Evolutionary conservation across 73 alveolate genomes (phyloP), one percentile per base, ranked within the genome.

Genomic region (Urostyla sp.): DNA sequence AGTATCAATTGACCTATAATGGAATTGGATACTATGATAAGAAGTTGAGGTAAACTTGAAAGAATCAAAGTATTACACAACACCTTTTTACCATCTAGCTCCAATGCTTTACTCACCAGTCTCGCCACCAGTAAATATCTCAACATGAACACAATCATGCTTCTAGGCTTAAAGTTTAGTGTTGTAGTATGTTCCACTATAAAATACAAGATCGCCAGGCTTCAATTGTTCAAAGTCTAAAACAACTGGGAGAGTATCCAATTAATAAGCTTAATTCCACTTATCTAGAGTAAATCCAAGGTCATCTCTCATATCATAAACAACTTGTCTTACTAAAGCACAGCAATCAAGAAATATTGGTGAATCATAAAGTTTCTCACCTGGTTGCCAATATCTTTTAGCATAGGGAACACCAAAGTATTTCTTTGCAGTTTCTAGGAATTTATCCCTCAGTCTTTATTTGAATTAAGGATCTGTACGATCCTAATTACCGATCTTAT

Each of bases 121-220:
- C 34, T 30, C 54, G 37, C 94, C 97, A 0, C 98, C 98, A 0
- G 92, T 78, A 34, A 86, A 90, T 58, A 93, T 89, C 81, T 93
- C 98, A 58, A 93, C 96, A 87, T 93, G 98, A 32, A 87, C 95
- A 90, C 90, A 87, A 81, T 93, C 84, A 72, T 93, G 98, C 46
- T 85, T 86, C 58, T 86, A 87, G 50, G 60, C 80, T 67, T 80
- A 82, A 16, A 74, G 86, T 51, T 87, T 93, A 37, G 80, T 73
- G 1, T 88, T 91, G 82, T 84, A 77, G 83, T 93, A 90, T 26
- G 51, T 85, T 1, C 94, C 96, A 0, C 95, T 84, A 75, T 89
- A 89, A 85, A 92, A 89, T 31, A 93, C 92, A 24, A 93, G 79
- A 77, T 93, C 98, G 11, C 98, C 98, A n/a, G 91, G 91, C 67